Base-by-base conservation (phyloP, 352 stramenopile species). In the Phytophthora kernoviae region DNA sequence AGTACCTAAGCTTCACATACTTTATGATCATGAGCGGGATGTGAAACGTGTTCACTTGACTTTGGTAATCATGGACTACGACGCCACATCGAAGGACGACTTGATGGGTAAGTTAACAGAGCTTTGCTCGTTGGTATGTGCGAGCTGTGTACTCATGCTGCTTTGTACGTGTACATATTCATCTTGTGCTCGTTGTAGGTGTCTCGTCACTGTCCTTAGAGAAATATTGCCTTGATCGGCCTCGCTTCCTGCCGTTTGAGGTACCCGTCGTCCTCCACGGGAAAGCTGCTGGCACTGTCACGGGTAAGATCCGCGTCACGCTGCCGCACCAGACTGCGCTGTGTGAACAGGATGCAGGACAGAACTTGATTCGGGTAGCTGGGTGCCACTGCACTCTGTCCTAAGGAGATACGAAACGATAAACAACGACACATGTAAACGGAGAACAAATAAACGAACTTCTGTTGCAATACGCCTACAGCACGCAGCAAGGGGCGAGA, bases 21-120 rank as follows among this genome's bases (percentile, higher is more conserved):
- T 75, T 22, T 87, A 69, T 47, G 70, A 77, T 43, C 56, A 75
- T 20, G 73, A 87, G 42, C 70, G 69, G 4, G 78, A 93, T 32
- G 60, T 89, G 36, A 70, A 80, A 15, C 68, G 68, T 24, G 65
- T 91, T 36, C 87, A 96, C 59, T 58, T 96, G 41, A 68, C 90
- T 14, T 66, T 96, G 41, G 51, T 90, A 22, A 41, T 93, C 46
- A 92, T 93, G 84, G 84, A 94, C 63, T 90, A 93, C 67, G 84
- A 96, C 60, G 71, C 79, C 15, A 87, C 79, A 21, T 91, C 81
- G 2, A 70, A 73, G 21, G 78, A 93, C 60, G 87, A 94, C 39
- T 54, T 83, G 11, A 79, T 96, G 41, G 82, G 81, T 85, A 73
- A 60, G 53, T 34, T 46, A 32, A 9, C 3, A 15, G 8, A 37